Evolutionary conservation across 345 rosid species (phyloP).

Genomic region (Cochlearia excelsa): DNA sequence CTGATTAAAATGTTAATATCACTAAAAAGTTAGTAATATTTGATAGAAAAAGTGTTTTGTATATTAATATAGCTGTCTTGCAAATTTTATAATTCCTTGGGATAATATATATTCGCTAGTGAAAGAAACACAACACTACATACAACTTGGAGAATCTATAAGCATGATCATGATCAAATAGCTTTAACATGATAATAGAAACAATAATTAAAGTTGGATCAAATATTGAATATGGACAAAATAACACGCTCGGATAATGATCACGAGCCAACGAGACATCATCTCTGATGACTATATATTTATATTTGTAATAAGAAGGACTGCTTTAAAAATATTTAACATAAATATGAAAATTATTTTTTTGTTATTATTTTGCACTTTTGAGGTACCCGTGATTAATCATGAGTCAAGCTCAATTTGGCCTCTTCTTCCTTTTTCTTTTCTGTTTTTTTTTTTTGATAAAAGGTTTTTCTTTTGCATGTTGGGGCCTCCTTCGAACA

Average conservation of each 20-base stretch:
- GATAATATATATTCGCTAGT: slow-evolving; percentile 35
- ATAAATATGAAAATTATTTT: slow-evolving; percentile 10
- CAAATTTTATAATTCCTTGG: slow-evolving; percentile 7
- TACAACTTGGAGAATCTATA: slow-evolving; percentile 42
- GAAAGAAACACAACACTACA: slow-evolving; percentile 37
- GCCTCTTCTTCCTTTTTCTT: slow-evolving; percentile 28
- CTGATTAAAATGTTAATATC: too few species aligned
- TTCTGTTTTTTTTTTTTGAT: too few species aligned
- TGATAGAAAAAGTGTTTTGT: not conserved
- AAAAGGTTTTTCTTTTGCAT: slow-evolving; percentile 27
- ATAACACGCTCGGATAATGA: slow-evolving; percentile 39
- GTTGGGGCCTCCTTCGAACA: slow-evolving; percentile 34
- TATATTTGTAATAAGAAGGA: slow-evolving; percentile 19
- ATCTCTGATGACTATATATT: slow-evolving; percentile 32
- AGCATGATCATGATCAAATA: slow-evolving; percentile 34
- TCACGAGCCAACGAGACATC: slow-evolving; percentile 31
- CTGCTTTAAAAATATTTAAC: not conserved
- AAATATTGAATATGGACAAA: slow-evolving; percentile 37
- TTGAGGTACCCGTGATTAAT: slow-evolving; percentile 44
- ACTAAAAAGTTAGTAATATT: not conserved
- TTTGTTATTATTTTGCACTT: slow-evolving; percentile 10
- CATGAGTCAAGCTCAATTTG: slow-evolving; percentile 39
- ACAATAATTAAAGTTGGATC: slow-evolving; percentile 33
- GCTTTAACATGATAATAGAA: slow-evolving; percentile 33
- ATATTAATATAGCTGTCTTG: slow-evolving; percentile 1